Evolutionary conservation across 176 grass and related monocot genomes (phyloP).

Genomic region (Oryza meyeriana): DNA sequence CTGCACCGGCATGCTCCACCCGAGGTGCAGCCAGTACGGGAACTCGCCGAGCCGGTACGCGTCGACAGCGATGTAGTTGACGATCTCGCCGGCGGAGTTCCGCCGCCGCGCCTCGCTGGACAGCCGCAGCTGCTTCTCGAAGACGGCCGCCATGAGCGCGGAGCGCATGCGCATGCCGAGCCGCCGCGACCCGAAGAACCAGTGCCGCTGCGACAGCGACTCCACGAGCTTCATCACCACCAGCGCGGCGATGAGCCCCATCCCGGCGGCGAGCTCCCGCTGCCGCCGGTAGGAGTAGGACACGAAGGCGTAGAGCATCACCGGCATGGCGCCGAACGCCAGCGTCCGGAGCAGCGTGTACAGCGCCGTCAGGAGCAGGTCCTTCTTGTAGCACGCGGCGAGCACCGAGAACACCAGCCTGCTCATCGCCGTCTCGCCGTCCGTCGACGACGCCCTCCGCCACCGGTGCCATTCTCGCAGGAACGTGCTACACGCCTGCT

Average conservation of each 20-base stretch:
- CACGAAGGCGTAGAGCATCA: constrained; percentile 57
- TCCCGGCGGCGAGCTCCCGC: constrained; percentile 20
- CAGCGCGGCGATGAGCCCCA: constrained; percentile 40
- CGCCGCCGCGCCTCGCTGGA: constrained; percentile 48
- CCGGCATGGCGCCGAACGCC: constrained; percentile 50
- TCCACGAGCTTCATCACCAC: constrained; percentile 65
- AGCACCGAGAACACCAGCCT: constrained; percentile 61
- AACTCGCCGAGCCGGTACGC: constrained; percentile 83
- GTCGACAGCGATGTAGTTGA: constrained; percentile 80
- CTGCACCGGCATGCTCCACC: constrained; percentile 72
- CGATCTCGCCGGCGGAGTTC: constrained; percentile 71
- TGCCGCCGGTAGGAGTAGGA: constrained; percentile 43
- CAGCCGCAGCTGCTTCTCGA: constrained; percentile 68
- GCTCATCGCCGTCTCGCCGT: neutral
- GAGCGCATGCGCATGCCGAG: constrained; percentile 94
- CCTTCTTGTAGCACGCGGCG: constrained; percentile 53
- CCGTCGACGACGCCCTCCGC: neutral
- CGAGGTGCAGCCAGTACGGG: constrained; percentile 78
- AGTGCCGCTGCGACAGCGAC: constrained; percentile 78
- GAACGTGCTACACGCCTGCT: constrained; percentile 49
- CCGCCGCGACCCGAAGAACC: constrained; percentile 73
- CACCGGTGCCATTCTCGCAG: constrained; percentile 46
- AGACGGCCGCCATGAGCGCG: constrained; percentile 76
- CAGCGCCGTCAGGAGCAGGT: constrained; percentile 57
- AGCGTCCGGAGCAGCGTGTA: constrained; percentile 69